These are phyloP conservation scores for Yarrowia sp. DNA, from an alignment of 805 yeast genomes.

Conservation along the genomic window DNA sequence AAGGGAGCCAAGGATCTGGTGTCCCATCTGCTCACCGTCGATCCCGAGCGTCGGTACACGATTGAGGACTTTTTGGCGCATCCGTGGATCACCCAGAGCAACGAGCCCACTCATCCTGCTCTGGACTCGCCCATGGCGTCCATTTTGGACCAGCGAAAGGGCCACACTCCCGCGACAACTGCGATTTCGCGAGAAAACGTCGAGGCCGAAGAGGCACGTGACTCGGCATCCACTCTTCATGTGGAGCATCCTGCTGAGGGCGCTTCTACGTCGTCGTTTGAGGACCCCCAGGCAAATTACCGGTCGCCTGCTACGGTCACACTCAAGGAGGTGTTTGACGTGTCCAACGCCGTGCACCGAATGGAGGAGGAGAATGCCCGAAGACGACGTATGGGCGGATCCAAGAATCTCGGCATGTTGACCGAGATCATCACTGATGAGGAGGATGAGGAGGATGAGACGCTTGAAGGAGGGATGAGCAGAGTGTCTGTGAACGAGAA, in stretches of 20 bases:
- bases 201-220: slow-evolving; percentile 6
- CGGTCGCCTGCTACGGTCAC: slow-evolving; percentile 64
- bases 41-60: slow-evolving; percentile 64
- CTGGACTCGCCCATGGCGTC: slow-evolving; percentile 33
- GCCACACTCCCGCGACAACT: slow-evolving; percentile 4
- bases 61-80: slow-evolving; percentile 69
- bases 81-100: slow-evolving; percentile 62
- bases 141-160: slow-evolving; percentile 22
- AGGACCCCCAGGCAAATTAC: slow-evolving; percentile 27
- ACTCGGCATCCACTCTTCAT: neutral
- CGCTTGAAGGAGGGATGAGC: slow-evolving; percentile 28
- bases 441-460: slow-evolving; percentile 36
- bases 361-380: slow-evolving; percentile 61
- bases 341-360: slow-evolving; percentile 82
- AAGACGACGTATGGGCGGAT: slow-evolving; percentile 32
- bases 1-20: slow-evolving; percentile 69
- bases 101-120: slow-evolving; percentile 33
- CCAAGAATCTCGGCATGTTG: slow-evolving; percentile 28
- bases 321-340: slow-evolving; percentile 81
- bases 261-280: slow-evolving; percentile 21
- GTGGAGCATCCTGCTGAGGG: slow-evolving; percentile 13
- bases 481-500: slow-evolving; percentile 29
- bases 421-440: slow-evolving; percentile 37
- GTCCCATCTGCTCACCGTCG: slow-evolving; percentile 63
- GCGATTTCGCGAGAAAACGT: slow-evolving; percentile 16